Evolutionary conservation across 805 yeast species (phyloP).

Genomic region (Myxozyma kluyveri): DNA sequence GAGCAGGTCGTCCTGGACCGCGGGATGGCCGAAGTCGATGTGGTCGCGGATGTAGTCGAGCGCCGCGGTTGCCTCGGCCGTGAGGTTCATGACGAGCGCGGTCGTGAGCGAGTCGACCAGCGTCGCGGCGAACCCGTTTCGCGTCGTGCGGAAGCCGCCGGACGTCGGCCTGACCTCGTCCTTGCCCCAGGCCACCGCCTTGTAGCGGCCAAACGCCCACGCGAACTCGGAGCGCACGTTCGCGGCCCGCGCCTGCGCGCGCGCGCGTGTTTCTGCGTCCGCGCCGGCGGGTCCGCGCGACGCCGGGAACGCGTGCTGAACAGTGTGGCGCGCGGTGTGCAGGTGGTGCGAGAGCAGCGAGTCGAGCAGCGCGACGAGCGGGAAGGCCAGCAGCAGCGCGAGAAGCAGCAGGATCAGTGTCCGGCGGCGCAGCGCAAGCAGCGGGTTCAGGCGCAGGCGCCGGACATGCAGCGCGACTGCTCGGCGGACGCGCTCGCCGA

Average conservation of each 20-base stretch:
- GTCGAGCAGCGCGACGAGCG: background rate
- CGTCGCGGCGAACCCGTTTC: conserved; percentile 47
- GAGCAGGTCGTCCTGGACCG: conserved; percentile 36
- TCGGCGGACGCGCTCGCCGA: background rate
- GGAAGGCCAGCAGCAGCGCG: conserved; percentile 2
- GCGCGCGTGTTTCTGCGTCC: conserved; percentile 1
- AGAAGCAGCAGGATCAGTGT: background rate
- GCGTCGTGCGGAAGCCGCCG: conserved; percentile 35
- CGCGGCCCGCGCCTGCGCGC: conserved; percentile 14
- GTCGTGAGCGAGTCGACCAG: conserved; percentile 48
- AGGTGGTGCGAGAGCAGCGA: conserved; percentile 1
- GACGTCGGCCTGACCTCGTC: conserved; percentile 43
- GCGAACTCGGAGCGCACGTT: conserved; percentile 16
- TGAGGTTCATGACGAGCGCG: conserved; percentile 40
- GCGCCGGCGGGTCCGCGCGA: background rate
- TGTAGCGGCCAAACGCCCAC: conserved; percentile 23
- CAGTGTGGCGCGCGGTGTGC: conserved; percentile 1
- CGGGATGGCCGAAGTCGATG: conserved; percentile 37
- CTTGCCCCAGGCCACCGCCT: conserved; percentile 37
- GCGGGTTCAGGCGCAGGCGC: background rate
- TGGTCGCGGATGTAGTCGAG: conserved; percentile 41
- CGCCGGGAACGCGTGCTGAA: conserved; percentile 13
- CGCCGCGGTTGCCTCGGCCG: conserved; percentile 38
- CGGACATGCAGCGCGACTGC: background rate
- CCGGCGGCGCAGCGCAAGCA: background rate